Evolutionary conservation across 441 rosid genomes (phyloP).

Genomic region (Flueggea neowawraea): DNA sequence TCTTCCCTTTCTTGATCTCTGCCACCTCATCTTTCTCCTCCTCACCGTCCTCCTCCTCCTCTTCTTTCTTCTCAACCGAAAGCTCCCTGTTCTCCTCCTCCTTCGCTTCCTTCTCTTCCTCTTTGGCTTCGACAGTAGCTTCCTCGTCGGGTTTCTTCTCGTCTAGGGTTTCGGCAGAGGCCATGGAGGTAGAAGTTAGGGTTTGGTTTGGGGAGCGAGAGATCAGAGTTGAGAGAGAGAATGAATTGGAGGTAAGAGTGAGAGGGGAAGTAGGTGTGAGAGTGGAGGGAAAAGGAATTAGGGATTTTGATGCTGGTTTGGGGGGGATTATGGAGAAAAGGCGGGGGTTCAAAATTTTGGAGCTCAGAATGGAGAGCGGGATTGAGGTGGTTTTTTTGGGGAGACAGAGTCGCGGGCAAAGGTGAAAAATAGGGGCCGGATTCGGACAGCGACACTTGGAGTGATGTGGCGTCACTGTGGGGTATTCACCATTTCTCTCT

Average conservation of each 20-base stretch:
- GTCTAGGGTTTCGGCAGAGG: constrained; percentile 52
- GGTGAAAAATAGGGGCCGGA: too few relatives aligned
- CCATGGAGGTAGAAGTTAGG: constrained; percentile 34
- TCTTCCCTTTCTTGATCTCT: background rate
- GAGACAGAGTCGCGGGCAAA: too few relatives aligned
- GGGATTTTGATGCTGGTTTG: constrained; percentile 8
- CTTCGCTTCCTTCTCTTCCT: constrained; percentile 14
- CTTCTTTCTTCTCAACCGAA: constrained; percentile 14
- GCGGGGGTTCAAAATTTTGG: constrained; percentile 35
- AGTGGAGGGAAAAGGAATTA: constrained; percentile 11
- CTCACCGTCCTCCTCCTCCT: constrained; percentile 13
- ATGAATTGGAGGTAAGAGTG: background rate
- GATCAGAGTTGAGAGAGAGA: background rate
- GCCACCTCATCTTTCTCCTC: constrained; percentile 18
- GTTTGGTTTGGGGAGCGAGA: background rate
- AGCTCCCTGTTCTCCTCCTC: constrained; percentile 11
- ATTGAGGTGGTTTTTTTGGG: constrained; percentile 7
- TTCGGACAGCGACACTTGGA: too few relatives aligned
- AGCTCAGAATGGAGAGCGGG: constrained; percentile 35
- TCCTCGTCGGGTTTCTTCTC: constrained; percentile 36
- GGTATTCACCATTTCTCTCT: too few relatives aligned
- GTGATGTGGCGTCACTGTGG: too few relatives aligned
- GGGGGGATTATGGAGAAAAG: constrained; percentile 17
- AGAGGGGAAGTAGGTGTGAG: background rate
- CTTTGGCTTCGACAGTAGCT: constrained; percentile 25